Evolutionary conservation across 1,284 basidiomycete species (phyloP).

Genomic region (Fistulina hepatica): DNA sequence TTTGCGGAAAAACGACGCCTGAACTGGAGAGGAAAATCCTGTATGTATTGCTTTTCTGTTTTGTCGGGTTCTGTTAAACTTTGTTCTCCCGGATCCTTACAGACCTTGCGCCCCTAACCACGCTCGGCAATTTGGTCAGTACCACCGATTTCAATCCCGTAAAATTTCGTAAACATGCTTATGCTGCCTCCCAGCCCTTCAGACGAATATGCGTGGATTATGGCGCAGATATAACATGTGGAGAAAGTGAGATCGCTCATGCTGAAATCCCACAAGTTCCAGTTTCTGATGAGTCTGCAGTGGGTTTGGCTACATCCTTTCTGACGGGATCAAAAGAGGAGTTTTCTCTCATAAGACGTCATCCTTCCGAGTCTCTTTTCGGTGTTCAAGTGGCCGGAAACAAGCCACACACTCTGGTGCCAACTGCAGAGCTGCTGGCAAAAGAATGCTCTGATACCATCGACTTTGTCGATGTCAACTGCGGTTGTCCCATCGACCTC

Average conservation of each 20-base stretch:
- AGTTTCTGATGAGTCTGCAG: slow-evolving; percentile 24
- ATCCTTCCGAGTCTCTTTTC: slow-evolving; percentile 83
- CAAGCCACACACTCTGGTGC: slow-evolving; percentile 67
- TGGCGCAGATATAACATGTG: slow-evolving; percentile 92
- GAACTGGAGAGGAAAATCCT: slow-evolving; percentile 82
- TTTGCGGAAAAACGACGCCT: slow-evolving; percentile 81
- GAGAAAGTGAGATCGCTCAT: slow-evolving; percentile 57
- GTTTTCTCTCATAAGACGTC: slow-evolving; percentile 82
- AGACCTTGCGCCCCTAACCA: slow-evolving; percentile 93
- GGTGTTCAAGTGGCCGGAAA: slow-evolving; percentile 82
- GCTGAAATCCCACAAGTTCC: background rate
- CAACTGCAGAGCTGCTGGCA: slow-evolving; percentile 76
- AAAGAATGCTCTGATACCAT: slow-evolving; percentile 55
- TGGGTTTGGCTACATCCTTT: slow-evolving; percentile 78
- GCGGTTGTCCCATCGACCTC: slow-evolving; percentile 95
- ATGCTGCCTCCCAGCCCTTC: slow-evolving; percentile 58
- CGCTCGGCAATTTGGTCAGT: slow-evolving; percentile 85
- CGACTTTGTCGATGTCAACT: slow-evolving; percentile 93
- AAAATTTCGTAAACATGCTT: background rate
- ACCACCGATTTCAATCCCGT: background rate
- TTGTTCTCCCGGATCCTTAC: too few species aligned
- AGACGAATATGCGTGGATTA: slow-evolving; percentile 78
- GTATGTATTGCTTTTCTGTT: slow-evolving; percentile 31
- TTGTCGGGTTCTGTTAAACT: slow-evolving; percentile 4
- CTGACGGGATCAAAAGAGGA: slow-evolving; percentile 79